Conservation (phyloP, 2,329 filamentous ascomycete species). For the Xylariaceae sp. region DNA sequence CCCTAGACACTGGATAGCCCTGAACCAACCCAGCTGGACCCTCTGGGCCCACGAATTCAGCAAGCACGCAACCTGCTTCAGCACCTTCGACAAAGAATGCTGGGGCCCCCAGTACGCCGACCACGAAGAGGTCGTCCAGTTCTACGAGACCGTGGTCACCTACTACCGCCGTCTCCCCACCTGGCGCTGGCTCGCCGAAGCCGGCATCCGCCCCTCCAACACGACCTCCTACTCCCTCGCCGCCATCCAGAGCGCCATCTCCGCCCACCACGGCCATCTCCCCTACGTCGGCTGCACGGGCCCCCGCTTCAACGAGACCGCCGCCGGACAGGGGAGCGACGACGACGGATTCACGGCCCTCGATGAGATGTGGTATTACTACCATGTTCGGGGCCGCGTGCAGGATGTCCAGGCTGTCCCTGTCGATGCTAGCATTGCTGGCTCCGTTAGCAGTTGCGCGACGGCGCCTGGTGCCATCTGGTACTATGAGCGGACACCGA, state of each 20-base stretch:
- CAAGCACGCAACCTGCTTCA: constrained; percentile 64
- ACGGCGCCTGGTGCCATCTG: constrained; percentile 46
- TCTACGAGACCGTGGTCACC: constrained; percentile 53
- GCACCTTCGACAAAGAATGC: constrained; percentile 59
- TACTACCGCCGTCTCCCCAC: constrained; percentile 57
- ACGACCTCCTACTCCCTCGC: constrained; percentile 49
- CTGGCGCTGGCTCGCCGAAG: constrained; percentile 51
- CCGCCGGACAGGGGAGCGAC: constrained; percentile 45
- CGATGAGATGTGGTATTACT: constrained; percentile 62
- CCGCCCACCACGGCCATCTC: constrained; percentile 44
- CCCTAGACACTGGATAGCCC: constrained; percentile 51
- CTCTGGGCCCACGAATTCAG: constrained; percentile 65
- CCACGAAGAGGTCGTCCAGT: constrained; percentile 57
- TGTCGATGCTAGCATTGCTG: constrained; percentile 42
- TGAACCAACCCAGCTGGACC: constrained; percentile 48
- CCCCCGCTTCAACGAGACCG: constrained; percentile 54
- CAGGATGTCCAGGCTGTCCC: constrained; percentile 46
- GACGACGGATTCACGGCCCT: constrained; percentile 55
- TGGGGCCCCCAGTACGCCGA: constrained; percentile 53
- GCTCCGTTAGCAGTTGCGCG: constrained; percentile 49
- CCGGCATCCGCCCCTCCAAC: constrained; percentile 54
- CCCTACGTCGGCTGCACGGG: constrained; percentile 60
- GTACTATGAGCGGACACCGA: constrained; percentile 47
- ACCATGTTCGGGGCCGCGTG: constrained; percentile 52
- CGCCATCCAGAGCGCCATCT: constrained; percentile 47